Evolutionary conservation across 78 protist genomes (phyloP), one percentile per base, ranked within the genome.

Genomic region (Emiliania huxleyi): DNA sequence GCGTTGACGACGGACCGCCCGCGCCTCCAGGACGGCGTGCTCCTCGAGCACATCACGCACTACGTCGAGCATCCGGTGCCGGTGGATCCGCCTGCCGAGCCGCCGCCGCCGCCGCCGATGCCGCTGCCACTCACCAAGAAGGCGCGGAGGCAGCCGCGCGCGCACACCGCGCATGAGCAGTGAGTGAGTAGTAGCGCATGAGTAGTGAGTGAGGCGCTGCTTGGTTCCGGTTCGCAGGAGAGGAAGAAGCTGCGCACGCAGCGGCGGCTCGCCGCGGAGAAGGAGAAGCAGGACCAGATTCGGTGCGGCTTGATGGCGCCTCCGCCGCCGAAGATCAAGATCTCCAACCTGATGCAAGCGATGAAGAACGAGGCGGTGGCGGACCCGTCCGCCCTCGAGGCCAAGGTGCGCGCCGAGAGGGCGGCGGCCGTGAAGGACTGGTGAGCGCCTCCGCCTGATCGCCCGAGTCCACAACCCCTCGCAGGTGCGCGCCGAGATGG

Each of bases 61-160:
- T 93, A 90, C 55, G 44, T 96, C 35, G 96, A 96, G 84, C 97
- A 96, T 84, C 97, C 97, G 43, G 95, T 94, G 6, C 94, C 93
- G 42, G 56, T 95, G 40, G 56, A 26, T 55, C 91, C 96, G 15
- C 95, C 95, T 44, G 84, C 55, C 42, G 87, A 48, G 46, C 42
- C 81, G 49, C 69, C 87, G 25, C 93, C 87, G 25, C 93, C 87
- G 26, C 83, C 91, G 23, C 87, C 92, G 88, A 52, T 52, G 23
- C 87, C 93, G 62, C 69, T 96, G 69, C 73, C 89, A 69, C 88
- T 94, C 45, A 93, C 95, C 46, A 69, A 40, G 0, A 87, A 91
- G 40, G 97, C 95, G 49, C 49, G 91, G 38, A 93, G 94, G 87
- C 94, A 87, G 89, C 75, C 95, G 81, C 71, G 95, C 40, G 84